Evolutionary conservation across 163 green algal species (phyloP).

Genomic region (Chlorella variabilis): DNA sequence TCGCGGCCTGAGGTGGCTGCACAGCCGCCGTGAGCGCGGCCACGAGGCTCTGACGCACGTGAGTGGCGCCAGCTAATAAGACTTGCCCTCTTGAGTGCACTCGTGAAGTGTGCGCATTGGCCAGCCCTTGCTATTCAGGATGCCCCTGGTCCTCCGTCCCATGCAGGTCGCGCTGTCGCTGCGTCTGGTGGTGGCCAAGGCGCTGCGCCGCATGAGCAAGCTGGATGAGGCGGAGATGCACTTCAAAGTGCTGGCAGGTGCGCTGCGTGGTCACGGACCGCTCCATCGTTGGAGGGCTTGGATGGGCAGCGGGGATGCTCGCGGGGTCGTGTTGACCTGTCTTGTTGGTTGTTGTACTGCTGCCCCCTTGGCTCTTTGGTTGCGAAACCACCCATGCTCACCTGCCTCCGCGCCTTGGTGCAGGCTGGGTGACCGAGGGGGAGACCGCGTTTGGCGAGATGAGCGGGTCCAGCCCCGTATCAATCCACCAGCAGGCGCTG

Average conservation of each 20-base stretch:
- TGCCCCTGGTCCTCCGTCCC: too few species aligned
- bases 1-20: slow-evolving; percentile 53
- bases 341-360: too few species aligned
- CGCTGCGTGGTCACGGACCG: background rate
- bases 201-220: slow-evolving; percentile 56
- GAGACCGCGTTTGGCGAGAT: slow-evolving; percentile 67
- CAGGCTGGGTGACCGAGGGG: slow-evolving; percentile 72
- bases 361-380: too few species aligned
- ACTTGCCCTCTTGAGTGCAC: too few species aligned
- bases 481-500: slow-evolving; percentile 73
- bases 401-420: background rate
- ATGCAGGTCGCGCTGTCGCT: slow-evolving; percentile 54
- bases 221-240: slow-evolving; percentile 67
- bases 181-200: slow-evolving; percentile 59
- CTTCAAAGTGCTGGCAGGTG: slow-evolving; percentile 68
- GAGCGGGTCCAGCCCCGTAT: slow-evolving; percentile 57
- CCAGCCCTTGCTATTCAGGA: too few species aligned
- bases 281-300: too few species aligned
- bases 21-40: slow-evolving; percentile 51
- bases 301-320: too few species aligned
- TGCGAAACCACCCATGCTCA: background rate
- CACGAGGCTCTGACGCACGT: slow-evolving; percentile 67
- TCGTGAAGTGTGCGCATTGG: too few species aligned
- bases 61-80: background rate
- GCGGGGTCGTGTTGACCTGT: too few species aligned